Base-by-base conservation (phyloP, 2,329 filamentous ascomycete species). In the Alternaria sp. region DNA sequence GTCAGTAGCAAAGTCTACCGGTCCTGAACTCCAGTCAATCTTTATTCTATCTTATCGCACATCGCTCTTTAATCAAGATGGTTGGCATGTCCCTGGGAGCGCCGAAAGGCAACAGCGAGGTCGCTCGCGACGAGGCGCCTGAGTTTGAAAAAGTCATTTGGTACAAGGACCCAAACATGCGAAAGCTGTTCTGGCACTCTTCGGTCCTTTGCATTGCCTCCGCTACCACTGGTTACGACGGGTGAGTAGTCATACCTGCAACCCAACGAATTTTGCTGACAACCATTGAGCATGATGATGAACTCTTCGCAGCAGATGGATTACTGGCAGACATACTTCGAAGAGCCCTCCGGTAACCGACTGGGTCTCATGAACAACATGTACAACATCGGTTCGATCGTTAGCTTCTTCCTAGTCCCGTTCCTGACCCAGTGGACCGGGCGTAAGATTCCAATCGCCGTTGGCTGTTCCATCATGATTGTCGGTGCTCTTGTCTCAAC, bases 181-280 rank as follows among this genome's bases (percentile, higher is more conserved):
- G 84, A 68, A 82, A 83, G 74, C 77, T 86, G 17, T 86, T 85
- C 76, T 82, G 82, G 66, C 83, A 80, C 66, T 80, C 80, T 36
- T 72, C 79, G 56, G 67, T 84, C 54, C 80, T 84, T 45, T 83
- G 81, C 60, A 70, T 85, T 65, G 82, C 82, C 45, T 86, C 84
- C 14, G 84, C 84, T 17, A 85, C 84, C 33, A 85, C 83, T 37
- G 81, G 82, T 69, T 84, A 84, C 71, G 82, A 85, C 81, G 81
- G 82, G 82, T 84, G 73, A 61, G 78, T 60, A 14, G 24, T 6
- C 5, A 51, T 21, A n/a, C 8, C 21, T 29, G 24, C 7, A 24
- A 17, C 13, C 3, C 4, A 3, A 13, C 8, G 17, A 13, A 24
- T 29, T 3, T 21, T 31, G 24, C 64, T 62, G 40, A 63, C 23